A percentile compares a stretch with the other conserved stretches of the same genome.
Evolutionary conservation across 1,284 basidiomycete genomes (phyloP).

Genomic region (Meira nashicola): DNA sequence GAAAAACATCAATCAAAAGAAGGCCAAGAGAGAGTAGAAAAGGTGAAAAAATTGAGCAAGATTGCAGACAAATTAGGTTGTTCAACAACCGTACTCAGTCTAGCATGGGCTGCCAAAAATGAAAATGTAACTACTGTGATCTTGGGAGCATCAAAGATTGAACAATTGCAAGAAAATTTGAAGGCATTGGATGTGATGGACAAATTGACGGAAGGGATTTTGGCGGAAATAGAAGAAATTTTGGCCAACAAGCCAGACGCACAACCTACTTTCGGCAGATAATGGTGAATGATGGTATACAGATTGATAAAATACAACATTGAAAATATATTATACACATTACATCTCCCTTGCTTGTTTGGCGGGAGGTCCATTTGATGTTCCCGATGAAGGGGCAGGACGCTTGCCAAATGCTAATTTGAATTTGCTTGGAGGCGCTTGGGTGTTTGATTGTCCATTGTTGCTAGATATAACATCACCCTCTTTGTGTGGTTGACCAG

Average conservation of each 20-base stretch:
- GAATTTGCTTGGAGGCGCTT: neutral
- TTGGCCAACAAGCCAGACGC: conserved; percentile 35
- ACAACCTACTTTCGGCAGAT: conserved; percentile 25
- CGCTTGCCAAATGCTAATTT: conserved; percentile 4
- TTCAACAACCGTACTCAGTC: conserved; percentile 64
- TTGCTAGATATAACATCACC: neutral
- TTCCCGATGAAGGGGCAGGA: neutral
- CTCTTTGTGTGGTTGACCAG: neutral
- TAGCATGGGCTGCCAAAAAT: conserved; percentile 71
- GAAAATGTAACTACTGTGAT: conserved; percentile 60
- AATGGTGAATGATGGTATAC: too few species aligned
- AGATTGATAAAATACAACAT: conserved; percentile 10
- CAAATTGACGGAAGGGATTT: conserved; percentile 37
- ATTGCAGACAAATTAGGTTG: conserved; percentile 63
- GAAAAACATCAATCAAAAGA: conserved; percentile 56
- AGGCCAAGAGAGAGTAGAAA: conserved; percentile 64
- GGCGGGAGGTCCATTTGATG: too few species aligned
- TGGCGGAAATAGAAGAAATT: conserved; percentile 37
- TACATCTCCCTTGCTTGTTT: too few species aligned
- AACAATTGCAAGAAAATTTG: conserved; percentile 66
- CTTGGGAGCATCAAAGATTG: conserved; percentile 61
- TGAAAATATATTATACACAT: conserved; percentile 14
- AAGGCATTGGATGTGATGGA: conserved; percentile 57
- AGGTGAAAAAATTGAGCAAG: conserved; percentile 62
- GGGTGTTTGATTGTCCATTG: neutral